Conservation (phyloP, 129 eudicot genomes). For the Tagetes patula region DNA sequence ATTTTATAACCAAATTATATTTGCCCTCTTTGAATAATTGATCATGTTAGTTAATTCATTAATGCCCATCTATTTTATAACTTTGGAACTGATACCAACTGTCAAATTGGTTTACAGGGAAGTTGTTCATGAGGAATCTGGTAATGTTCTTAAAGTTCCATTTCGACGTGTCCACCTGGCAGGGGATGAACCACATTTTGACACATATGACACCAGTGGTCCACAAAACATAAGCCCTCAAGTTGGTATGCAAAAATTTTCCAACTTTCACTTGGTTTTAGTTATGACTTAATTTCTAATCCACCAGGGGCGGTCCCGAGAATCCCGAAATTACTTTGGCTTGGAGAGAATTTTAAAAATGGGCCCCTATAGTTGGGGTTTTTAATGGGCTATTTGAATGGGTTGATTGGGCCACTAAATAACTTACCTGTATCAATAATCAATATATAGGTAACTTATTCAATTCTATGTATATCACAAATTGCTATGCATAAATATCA, state of each 20-base stretch:
- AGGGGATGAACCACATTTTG: conserved; percentile 97
- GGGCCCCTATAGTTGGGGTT: too few relatives aligned
- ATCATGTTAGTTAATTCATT: not conserved
- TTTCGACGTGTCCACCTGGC: conserved; percentile 85
- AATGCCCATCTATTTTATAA: not conserved
- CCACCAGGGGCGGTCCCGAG: not conserved
- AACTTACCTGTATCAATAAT: too few relatives aligned
- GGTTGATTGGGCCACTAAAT: too few relatives aligned
- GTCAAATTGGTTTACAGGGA: conserved; percentile 51
- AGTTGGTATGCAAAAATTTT: conserved; percentile 44
- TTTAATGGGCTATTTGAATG: too few relatives aligned
- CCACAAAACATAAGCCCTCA: conserved; percentile 91
- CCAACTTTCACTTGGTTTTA: not conserved
- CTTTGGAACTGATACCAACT: conserved; percentile 23
- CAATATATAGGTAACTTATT: too few relatives aligned
- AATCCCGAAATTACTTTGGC: not conserved
- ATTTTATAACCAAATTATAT: not conserved
- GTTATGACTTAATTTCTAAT: not conserved
- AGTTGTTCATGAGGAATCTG: conserved; percentile 77
- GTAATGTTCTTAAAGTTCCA: conserved; percentile 89
- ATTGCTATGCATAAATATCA: not conserved
- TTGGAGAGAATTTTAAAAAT: too few relatives aligned
- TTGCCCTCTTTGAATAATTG: not conserved
- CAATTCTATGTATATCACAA: not conserved
- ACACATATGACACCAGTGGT: conserved; percentile 96